These are phyloP conservation scores for Sisymbrium altissimum DNA, from an alignment of 345 rosid genomes.

Conservation along the genomic window DNA sequence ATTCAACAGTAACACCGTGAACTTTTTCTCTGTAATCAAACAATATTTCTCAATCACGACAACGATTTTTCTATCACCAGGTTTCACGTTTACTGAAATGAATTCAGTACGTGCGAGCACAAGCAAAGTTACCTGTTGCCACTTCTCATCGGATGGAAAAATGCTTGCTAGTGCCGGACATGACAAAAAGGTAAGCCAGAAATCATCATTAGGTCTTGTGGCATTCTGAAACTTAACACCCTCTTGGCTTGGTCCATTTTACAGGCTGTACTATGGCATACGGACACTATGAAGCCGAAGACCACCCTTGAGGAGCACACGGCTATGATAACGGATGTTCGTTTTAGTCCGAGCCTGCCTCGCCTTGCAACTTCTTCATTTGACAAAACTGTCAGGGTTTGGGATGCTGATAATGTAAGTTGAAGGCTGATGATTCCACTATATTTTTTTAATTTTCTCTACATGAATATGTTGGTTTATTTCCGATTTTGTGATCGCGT, in stretches of 20 bases:
- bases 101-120: conserved; percentile 73
- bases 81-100: conserved; percentile 68
- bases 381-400: conserved; percentile 95
- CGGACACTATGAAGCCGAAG: conserved; percentile 72
- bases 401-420: conserved; percentile 96
- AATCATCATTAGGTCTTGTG: not conserved
- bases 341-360: conserved; percentile 87
- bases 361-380: conserved; percentile 95
- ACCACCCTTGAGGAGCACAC: conserved; percentile 83
- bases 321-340: conserved; percentile 77
- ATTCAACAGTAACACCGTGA: not conserved
- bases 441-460: not conserved
- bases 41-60: conserved; percentile 7
- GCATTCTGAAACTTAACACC: conserved; percentile 9
- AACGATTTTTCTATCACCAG: conserved; percentile 38
- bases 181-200: conserved; percentile 72
- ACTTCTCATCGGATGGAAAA: conserved; percentile 97
- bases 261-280: conserved; percentile 87
- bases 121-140: conserved; percentile 77
- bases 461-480: conserved; percentile 3
- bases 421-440: conserved; percentile 14
- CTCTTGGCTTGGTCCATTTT: conserved; percentile 12
- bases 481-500: not conserved
- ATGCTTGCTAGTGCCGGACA: conserved; percentile 96
- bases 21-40: conserved; percentile 12